Evolutionary conservation across 495 filamentous ascomycete genomes (phyloP), one percentile per base, ranked within the genome.

Genomic region (Xylaria sp.): DNA sequence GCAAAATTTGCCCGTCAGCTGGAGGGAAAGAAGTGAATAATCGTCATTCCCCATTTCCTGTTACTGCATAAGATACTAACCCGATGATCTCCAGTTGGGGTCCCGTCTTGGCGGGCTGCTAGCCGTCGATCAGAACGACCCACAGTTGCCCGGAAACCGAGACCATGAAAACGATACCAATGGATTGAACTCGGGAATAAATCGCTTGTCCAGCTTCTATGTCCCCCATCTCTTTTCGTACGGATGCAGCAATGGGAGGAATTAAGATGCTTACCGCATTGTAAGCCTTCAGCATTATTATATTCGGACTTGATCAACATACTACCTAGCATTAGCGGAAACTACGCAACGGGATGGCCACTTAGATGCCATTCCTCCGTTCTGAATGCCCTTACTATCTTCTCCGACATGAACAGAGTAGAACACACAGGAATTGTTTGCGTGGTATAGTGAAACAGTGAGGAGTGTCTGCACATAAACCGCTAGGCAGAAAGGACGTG

Each of bases 81-180:
- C 57, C 19, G 57, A 40, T 21, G 19, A 61, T 40, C 33, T 61
- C 57, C 9, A 21, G 33, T 9, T 14, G 17, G 31, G 31, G 57
- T 35, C 40, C 33, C 57, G 57, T 61, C 57, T 61, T 61, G 57
- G 57, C 57, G 57, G 6, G 31, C 9, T 40, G 57, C 57, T 61
- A 61, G 53, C 29, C 19, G 55, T 37, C 5, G 33, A 59, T 37
- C 55, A 21, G 37, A 61, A 2, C n/a, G n/a, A 14, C 1, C 57
- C 57, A 59, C 57, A 35, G 37, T 37, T 8, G 57, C 19, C 19
- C 33, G 31, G 33, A 33, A 31, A 21, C 37, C 33, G 55, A 17
- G 31, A 12, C 17, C 33, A 59, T 21, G 55, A 59, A 37, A 37
- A 37, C 19, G 57, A 59, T 59, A 19, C 17, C 31, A 37, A 11